These are phyloP conservation scores for Panus rudis DNA, from an alignment of 768 basidiomycete genomes.

Conservation along the genomic window DNA sequence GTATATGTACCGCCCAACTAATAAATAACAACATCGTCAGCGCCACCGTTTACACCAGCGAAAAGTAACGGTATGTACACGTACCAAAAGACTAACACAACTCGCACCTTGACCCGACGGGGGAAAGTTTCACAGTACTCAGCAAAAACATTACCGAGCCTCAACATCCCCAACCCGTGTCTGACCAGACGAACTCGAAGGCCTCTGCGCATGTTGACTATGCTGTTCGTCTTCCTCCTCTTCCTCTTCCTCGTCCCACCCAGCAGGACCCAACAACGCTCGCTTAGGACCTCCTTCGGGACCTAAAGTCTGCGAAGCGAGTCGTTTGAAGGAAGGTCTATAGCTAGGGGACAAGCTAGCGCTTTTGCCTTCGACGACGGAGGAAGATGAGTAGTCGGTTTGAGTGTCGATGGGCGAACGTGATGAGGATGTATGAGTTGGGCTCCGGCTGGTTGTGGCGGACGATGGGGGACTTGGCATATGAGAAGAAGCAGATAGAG, in stretches of 20 bases:
- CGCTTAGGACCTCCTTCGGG: constrained; percentile 53
- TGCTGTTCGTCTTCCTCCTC: no score
- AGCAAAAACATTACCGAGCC: no score
- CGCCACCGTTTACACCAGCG: no score
- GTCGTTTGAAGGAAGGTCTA: constrained; percentile 65
- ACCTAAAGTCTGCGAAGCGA: constrained; percentile 68
- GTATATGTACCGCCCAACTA: no score
- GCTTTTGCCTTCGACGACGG: constrained; percentile 25
- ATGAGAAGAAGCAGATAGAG: neutral
- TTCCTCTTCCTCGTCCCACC: constrained; percentile 25
- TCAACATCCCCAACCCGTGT: no score
- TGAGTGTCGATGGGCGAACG: constrained; percentile 13
- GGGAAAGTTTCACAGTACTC: no score
- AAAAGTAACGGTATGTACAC: no score
- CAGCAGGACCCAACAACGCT: constrained; percentile 31
- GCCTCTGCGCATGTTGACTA: no score
- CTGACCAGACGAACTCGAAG: no score
- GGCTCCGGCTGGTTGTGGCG: constrained; percentile 27
- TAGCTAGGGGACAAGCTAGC: constrained; percentile 14
- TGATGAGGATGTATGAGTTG: constrained; percentile 19
- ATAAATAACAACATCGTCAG: no score
- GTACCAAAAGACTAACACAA: no score
- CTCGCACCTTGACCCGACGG: no score
- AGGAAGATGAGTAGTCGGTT: constrained; percentile 6
- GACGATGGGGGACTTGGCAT: constrained; percentile 15